Evolutionary conservation across 768 basidiomycete species (phyloP).

Genomic region (Chalciporus chontae): DNA sequence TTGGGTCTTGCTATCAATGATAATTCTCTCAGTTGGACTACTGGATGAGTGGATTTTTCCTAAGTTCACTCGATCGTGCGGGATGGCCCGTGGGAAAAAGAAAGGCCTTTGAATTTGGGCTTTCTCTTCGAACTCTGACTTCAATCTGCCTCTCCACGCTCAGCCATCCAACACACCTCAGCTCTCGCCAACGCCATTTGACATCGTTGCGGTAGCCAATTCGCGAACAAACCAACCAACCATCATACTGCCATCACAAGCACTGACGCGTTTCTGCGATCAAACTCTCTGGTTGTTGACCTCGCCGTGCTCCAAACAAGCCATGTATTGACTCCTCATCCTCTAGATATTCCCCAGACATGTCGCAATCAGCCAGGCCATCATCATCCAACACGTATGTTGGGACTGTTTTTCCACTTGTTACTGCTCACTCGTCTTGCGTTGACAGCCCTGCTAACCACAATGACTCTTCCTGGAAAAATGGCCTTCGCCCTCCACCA

Average conservation of each 20-base stretch:
- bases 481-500: slow-evolving; percentile 76
- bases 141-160: slow-evolving; percentile 22
- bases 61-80: too few species aligned
- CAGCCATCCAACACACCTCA: slow-evolving; percentile 9
- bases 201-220: slow-evolving; percentile 13
- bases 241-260: slow-evolving; percentile 15
- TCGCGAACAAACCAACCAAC: slow-evolving; percentile 11
- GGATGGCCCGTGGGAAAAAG: slow-evolving; percentile 25
- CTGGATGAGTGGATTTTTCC: too few species aligned
- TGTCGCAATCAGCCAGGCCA: slow-evolving; percentile 32
- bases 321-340: slow-evolving; percentile 9
- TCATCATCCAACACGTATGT: slow-evolving; percentile 32
- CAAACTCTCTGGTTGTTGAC: slow-evolving; percentile 10
- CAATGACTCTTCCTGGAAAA: slow-evolving; percentile 57
- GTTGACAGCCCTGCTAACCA: slow-evolving; percentile 26
- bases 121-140: slow-evolving; percentile 29
- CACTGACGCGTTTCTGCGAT: slow-evolving; percentile 23
- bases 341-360: slow-evolving; percentile 15
- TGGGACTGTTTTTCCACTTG: not conserved
- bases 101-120: slow-evolving; percentile 24
- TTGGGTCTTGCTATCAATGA: too few species aligned
- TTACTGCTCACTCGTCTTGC: slow-evolving; percentile 4
- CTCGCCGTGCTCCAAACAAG: slow-evolving; percentile 13
- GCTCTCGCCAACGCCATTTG: slow-evolving; percentile 10
- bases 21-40: too few species aligned